Conservation (phyloP, 2,329 filamentous ascomycete genomes). For the Arthrocladium fulminans region DNA sequence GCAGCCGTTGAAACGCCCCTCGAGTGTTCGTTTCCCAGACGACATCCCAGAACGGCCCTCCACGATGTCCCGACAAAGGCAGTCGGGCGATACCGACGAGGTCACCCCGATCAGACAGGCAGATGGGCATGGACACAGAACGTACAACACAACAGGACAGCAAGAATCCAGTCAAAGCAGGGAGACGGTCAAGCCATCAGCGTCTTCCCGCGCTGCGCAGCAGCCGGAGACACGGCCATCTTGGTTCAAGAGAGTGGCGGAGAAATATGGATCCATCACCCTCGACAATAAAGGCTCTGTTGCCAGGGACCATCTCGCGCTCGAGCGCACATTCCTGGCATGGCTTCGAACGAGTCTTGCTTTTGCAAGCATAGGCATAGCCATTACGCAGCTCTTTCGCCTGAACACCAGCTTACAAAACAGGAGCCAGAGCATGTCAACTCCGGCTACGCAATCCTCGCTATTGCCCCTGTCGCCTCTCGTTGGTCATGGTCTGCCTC, state of each 20-base stretch:
- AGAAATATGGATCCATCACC: slow-evolving; percentile 55
- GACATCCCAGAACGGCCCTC: slow-evolving; percentile 14
- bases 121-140: slow-evolving; percentile 14
- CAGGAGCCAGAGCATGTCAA: slow-evolving; percentile 10
- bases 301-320: slow-evolving; percentile 55
- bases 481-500: slow-evolving; percentile 19
- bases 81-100: slow-evolving; percentile 16
- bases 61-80: slow-evolving; percentile 16
- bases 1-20: slow-evolving; percentile 1
- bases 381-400: slow-evolving; percentile 57
- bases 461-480: slow-evolving; percentile 19
- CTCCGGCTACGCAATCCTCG: not conserved
- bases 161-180: not conserved
- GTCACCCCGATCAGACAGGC: slow-evolving; percentile 18
- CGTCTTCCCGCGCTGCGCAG: not conserved
- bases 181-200: not conserved
- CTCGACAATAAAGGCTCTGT: slow-evolving; percentile 60
- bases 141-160: slow-evolving; percentile 14
- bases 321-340: slow-evolving; percentile 60
- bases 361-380: slow-evolving; percentile 58
- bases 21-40: slow-evolving; percentile 19
- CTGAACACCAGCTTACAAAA: slow-evolving; percentile 44
- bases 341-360: slow-evolving; percentile 59
- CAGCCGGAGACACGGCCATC: slow-evolving; percentile 11
- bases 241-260: slow-evolving; percentile 43